phyloP scores from a whole-genome alignment of 2,329 filamentous ascomycete genomes.

The Raffaelea ambrosiae region DNA sequence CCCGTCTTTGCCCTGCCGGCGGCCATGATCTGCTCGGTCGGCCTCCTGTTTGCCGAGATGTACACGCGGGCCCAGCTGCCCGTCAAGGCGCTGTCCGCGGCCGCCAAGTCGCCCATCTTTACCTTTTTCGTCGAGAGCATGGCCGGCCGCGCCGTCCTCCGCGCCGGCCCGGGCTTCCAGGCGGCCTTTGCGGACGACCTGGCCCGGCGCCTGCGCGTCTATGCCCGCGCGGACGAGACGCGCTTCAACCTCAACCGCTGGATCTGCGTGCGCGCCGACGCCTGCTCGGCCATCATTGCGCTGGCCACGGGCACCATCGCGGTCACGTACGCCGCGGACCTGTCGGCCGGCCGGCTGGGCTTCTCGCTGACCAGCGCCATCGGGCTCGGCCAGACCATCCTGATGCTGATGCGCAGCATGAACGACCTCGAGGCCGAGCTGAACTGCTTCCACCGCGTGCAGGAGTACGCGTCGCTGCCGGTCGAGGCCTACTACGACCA shows the following conservation, averaged over 20 bases:
- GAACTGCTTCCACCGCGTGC: constrained; percentile 33
- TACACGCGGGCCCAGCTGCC: constrained; percentile 37
- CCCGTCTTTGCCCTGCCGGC: constrained; percentile 41
- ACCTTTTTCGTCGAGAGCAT: constrained; percentile 4
- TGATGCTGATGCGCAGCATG: constrained; percentile 41
- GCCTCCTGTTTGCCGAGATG: constrained; percentile 38
- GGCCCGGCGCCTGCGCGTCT: constrained; percentile 38
- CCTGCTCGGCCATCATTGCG: constrained; percentile 33
- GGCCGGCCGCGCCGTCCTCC: constrained; percentile 2
- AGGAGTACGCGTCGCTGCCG: constrained; percentile 20
- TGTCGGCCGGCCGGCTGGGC: constrained; percentile 44
- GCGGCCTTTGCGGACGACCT: constrained; percentile 37
- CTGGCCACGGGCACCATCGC: constrained; percentile 45
- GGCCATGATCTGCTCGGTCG: constrained; percentile 33
- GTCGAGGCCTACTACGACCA: constrained; percentile 16
- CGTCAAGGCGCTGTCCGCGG: constrained; percentile 24
- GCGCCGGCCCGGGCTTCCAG: constrained; percentile 23
- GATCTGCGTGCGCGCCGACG: constrained; percentile 46
- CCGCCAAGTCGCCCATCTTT: too few species aligned
- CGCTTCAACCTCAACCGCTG: constrained; percentile 49
- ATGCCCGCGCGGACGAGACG: constrained; percentile 37
- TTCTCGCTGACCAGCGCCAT: constrained; percentile 49
- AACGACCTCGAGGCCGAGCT: constrained; percentile 50
- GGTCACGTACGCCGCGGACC: too few species aligned
- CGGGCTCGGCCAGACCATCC: constrained; percentile 42